These are phyloP conservation scores for Talaromyces albobiverticillius DNA, from an alignment of 2,329 filamentous ascomycete genomes.

Conservation along the genomic window DNA sequence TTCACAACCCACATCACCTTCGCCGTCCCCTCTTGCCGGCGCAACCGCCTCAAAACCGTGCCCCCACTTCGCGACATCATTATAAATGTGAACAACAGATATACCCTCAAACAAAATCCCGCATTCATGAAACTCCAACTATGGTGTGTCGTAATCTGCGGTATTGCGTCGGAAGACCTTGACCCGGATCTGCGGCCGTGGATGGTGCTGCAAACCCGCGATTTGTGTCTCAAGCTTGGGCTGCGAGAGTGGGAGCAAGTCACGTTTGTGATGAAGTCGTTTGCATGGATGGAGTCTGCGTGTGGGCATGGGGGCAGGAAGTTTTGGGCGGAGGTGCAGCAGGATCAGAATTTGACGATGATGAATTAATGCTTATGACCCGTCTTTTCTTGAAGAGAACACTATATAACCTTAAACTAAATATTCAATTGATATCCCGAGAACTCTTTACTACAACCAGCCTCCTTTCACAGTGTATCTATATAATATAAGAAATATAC, in stretches of 20 bases:
- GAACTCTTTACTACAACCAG: too few species aligned
- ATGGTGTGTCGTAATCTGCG: constrained; percentile 14
- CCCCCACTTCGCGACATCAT: constrained; percentile 1
- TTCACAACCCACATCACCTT: constrained; percentile 16
- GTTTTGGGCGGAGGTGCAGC: constrained; percentile 12
- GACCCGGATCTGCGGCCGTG: constrained; percentile 6
- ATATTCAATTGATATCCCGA: too few species aligned
- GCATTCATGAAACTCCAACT: constrained; percentile 11
- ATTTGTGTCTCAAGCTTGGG: constrained; percentile 4
- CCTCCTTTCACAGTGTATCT: too few species aligned
- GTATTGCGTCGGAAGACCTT: constrained; percentile 15
- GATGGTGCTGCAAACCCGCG: constrained; percentile 9
- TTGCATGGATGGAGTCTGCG: constrained; percentile 15
- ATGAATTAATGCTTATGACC: too few species aligned
- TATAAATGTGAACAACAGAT: neutral
- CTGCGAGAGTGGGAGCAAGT: constrained; percentile 9
- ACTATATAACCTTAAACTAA: too few species aligned
- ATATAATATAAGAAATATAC: too few species aligned
- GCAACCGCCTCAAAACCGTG: constrained; percentile 8
- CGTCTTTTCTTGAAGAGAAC: too few species aligned
- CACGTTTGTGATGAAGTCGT: constrained; percentile 10
- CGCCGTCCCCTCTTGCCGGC: constrained; percentile 10
- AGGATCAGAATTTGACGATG: too few species aligned
- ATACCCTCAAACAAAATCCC: constrained; percentile 1
- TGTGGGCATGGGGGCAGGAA: constrained; percentile 9